Base-by-base conservation (phyloP, 2,329 filamentous ascomycete species). In the Fusarium paranaense region DNA sequence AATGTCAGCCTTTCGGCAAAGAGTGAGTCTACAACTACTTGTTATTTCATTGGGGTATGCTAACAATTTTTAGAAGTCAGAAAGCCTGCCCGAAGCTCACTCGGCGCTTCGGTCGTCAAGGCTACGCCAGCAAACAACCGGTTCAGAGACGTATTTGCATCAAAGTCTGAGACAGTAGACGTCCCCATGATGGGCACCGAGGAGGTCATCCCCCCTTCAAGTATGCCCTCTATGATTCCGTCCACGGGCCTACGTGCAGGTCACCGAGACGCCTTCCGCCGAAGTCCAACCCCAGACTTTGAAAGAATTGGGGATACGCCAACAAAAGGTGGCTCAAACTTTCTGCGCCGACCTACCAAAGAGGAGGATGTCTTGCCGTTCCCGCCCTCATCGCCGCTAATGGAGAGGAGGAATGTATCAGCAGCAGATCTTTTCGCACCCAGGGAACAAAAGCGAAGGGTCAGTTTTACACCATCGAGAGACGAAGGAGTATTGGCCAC, bases 51-150 rank as follows among this genome's bases (percentile, higher is more conserved):
- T 5, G 18, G 27, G 33, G n/a, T 33, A 56, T 16, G 27, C 82
- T 87, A 78, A 85, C 73, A 47, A 65, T 32, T 47, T 62, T 6
- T 64, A 89, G 89, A 90, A 82, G 82, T 85, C 4, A 89, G 86
- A 77, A 92, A 88, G 75, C 86, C 86, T 8, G 81, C 77, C 14
- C 85, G 85, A 59, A 79, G 81, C 65, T 78, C 80, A 16, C 77
- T 79, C 7, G 80, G 81, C 32, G 81, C 85, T 10, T 80, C 82
- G 16, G 79, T 90, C 25, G 86, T 91, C 62, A 90, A 90, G 78
- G 89, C 89, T 6, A 91, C 89, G 0, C 89, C 89, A 2, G 85
- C 85, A 33, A 89, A 87, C 71, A 86, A 85, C 57, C 86, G 89
- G 9, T 90, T 89, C 82, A 87, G 81, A 65, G 86, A 90, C 72